These are phyloP conservation scores for Phytophthora capsici DNA, from an alignment of 352 stramenopile species.

Conservation along the genomic window DNA sequence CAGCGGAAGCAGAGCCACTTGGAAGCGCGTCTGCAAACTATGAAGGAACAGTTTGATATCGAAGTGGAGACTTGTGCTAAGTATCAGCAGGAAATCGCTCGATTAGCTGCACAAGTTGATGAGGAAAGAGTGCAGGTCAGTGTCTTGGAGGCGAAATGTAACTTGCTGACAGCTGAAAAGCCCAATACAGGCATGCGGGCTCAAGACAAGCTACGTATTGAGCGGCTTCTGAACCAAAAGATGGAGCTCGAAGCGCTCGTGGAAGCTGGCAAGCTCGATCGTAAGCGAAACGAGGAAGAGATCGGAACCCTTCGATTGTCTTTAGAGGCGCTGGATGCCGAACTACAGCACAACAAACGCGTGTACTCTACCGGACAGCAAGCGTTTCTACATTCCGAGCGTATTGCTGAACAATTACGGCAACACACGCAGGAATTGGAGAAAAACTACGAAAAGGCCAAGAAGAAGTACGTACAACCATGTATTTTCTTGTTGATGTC, in stretches of 20 bases:
- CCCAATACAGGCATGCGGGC: constrained; percentile 78
- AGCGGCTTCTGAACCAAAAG: constrained; percentile 81
- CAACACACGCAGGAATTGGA: constrained; percentile 71
- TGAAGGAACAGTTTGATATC: constrained; percentile 72
- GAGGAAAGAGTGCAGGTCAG: constrained; percentile 67
- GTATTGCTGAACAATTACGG: constrained; percentile 72
- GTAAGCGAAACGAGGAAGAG: constrained; percentile 71
- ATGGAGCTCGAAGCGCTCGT: constrained; percentile 73
- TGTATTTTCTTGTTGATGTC: neutral
- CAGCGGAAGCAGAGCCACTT: constrained; percentile 56
- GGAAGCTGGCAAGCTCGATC: constrained; percentile 61
- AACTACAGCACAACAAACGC: constrained; percentile 83
- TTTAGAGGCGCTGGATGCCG: constrained; percentile 71
- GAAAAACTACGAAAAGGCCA: constrained; percentile 79
- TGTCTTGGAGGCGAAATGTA: constrained; percentile 73
- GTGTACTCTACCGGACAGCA: constrained; percentile 82
- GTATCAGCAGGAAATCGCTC: constrained; percentile 49
- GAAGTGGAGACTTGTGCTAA: constrained; percentile 54
- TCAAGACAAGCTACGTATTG: constrained; percentile 83
- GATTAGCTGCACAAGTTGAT: constrained; percentile 48
- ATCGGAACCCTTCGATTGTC: constrained; percentile 71
- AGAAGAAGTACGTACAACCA: constrained; percentile 59
- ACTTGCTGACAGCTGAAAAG: constrained; percentile 71
- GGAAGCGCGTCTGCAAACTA: constrained; percentile 53
- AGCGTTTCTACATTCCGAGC: constrained; percentile 76